Evolutionary conservation across 2,329 filamentous ascomycete genomes (phyloP), one percentile per base, ranked within the genome.

Genomic region (Talaromyces sp.): DNA sequence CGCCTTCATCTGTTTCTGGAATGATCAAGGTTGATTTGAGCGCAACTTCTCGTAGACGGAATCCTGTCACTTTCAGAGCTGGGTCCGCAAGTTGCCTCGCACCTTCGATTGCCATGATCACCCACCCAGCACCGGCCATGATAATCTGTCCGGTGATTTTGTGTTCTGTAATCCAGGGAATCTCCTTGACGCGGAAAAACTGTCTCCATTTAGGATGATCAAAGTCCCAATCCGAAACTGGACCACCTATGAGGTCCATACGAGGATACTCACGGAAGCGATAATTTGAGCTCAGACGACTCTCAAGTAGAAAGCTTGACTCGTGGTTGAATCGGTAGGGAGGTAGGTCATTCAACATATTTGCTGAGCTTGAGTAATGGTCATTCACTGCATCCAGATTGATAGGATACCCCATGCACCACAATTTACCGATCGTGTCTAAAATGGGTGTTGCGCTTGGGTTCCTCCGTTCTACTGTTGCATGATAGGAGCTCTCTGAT

Each of bases 111-210:
- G 70, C 71, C 37, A 71, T 71, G 1, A 64, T 66, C 3, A 73
- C 60, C 42, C 69, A 75, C 0, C 68, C 73, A 3, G 72, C 69
- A 6, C 67, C 71, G 3, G 73, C 72, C 42, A 72, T 73, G 7
- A 75, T 65, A 8, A 69, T 66, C 44, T 73, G 69, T 0, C 67
- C 68, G 48, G 75, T 72, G 1, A 78, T 62, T 31, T 68, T 66
- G 46, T 78, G 75, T 46, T 71, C 71, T 2, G 31, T 39, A 3
- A 77, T 60, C 76, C 75, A 77, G 1, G 72, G 67, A 5, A 74
- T 64, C 57, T 77, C 74, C 2, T 58, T 55, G 3, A 44, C 12
- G 1, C 48, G 33, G 21, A 61, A 35, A 3, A 61, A 42, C 5
- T 61, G 39, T 14, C 48, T 28, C 59, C 59, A 61, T 12, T 21